phyloP scores from a whole-genome alignment of 306 rosid species.

The Senna siamea region DNA sequence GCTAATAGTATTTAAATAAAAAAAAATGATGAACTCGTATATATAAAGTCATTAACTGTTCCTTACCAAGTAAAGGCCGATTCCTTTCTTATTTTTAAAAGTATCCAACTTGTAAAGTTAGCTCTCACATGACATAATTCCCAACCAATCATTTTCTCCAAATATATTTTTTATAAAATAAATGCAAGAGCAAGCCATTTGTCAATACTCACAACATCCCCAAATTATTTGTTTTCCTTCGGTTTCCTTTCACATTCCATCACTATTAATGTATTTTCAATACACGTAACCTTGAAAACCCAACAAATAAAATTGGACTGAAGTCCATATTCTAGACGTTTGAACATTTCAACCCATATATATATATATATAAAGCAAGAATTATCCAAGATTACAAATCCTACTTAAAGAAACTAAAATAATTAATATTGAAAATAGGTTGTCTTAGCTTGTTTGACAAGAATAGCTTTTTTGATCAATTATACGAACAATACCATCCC shows the following conservation, averaged over 20 bases:
- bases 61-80: background rate
- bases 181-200: background rate
- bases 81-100: slow-evolving; percentile 1
- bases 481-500: no score
- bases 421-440: no score
- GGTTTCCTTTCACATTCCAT: background rate
- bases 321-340: background rate
- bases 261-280: background rate
- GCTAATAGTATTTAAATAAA: no score
- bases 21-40: background rate
- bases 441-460: background rate
- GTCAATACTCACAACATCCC: background rate
- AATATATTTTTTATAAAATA: background rate
- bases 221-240: background rate
- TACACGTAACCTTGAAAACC: background rate
- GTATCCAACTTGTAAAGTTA: slow-evolving; percentile 13
- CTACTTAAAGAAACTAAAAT: no score
- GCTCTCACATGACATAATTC: slow-evolving; percentile 1
- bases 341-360: slow-evolving; percentile 1
- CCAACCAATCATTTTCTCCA: background rate
- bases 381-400: no score
- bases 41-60: background rate
- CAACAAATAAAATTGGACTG: background rate
- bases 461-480: background rate
- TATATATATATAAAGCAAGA: no score